A percentile compares a stretch with the other conserved stretches of the same genome.
These are phyloP conservation scores for Pythium monospermum DNA, from an alignment of 352 stramenopile species.

Conservation along the genomic window DNA sequence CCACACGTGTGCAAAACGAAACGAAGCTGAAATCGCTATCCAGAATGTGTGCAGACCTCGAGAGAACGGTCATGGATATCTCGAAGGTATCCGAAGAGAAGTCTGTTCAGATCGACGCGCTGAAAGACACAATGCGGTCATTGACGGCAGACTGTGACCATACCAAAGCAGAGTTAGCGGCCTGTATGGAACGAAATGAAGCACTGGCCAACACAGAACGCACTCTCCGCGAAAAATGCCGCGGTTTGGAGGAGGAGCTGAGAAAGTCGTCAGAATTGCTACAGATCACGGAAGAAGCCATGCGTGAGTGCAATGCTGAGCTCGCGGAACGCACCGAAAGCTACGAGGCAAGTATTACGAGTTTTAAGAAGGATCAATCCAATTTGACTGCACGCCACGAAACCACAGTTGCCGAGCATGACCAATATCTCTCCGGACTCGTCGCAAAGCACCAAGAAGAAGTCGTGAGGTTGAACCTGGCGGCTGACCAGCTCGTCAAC, in stretches of 20 bases:
- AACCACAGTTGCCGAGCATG: not conserved
- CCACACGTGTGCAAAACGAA: not conserved
- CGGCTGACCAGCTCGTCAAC: not conserved
- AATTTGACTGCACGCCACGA: not conserved
- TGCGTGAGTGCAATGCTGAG: conserved; percentile 13
- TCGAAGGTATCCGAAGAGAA: not conserved
- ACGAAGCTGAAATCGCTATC: not conserved
- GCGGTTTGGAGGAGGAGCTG: not conserved
- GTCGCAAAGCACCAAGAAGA: not conserved
- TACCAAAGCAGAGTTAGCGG: not conserved
- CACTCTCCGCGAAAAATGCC: not conserved
- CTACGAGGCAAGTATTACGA: not conserved
- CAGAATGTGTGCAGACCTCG: not conserved
- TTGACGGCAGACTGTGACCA: not conserved
- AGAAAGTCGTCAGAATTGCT: conserved; percentile 3
- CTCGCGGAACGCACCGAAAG: conserved; percentile 3
- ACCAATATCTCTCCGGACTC: not conserved
- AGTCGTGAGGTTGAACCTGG: not conserved
- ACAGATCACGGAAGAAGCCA: conserved; percentile 11
- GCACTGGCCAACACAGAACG: not conserved
- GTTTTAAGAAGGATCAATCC: not conserved
- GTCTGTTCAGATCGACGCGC: not conserved
- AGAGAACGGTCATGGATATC: not conserved
- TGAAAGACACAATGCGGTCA: not conserved
- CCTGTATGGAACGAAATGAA: not conserved